Conservation (phyloP, 2,329 filamentous ascomycete species). For the Xylariaceae sp. region DNA sequence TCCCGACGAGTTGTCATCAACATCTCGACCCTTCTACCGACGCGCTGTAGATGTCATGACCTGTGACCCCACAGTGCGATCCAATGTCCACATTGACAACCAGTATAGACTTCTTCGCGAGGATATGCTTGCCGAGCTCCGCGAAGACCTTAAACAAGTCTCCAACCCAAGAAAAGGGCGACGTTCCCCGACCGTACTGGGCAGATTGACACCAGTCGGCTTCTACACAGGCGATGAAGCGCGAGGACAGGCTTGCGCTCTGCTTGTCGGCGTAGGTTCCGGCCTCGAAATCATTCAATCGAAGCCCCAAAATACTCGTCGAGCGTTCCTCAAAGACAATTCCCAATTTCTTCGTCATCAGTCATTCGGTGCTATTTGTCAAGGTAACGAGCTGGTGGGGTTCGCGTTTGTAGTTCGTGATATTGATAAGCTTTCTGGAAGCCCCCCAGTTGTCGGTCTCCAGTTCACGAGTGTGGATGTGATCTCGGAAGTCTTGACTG, state of each 20-base stretch:
- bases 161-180: conserved; percentile 46
- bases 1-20: conserved; percentile 56
- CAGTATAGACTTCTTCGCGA: conserved; percentile 68
- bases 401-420: conserved; percentile 58
- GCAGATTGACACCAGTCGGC: conserved; percentile 32
- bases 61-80: conserved; percentile 32
- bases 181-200: conserved; percentile 30
- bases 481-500: background rate
- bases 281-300: conserved; percentile 43
- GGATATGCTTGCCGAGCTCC: conserved; percentile 64
- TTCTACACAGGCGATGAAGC: conserved; percentile 34
- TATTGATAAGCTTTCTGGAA: conserved; percentile 33
- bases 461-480: conserved; percentile 41
- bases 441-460: conserved; percentile 46
- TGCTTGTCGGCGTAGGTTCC: conserved; percentile 37
- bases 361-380: conserved; percentile 57
- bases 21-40: conserved; percentile 51
- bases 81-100: conserved; percentile 58
- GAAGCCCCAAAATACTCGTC: conserved; percentile 29
- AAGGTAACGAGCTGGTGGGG: conserved; percentile 46
- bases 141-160: conserved; percentile 42
- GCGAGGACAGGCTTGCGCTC: conserved; percentile 27
- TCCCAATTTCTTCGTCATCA: conserved; percentile 54
- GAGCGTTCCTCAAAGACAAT: conserved; percentile 43
- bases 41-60: conserved; percentile 46